Base-by-base conservation (phyloP, 2,329 filamentous ascomycete species). In the Claviceps humidiphila region DNA sequence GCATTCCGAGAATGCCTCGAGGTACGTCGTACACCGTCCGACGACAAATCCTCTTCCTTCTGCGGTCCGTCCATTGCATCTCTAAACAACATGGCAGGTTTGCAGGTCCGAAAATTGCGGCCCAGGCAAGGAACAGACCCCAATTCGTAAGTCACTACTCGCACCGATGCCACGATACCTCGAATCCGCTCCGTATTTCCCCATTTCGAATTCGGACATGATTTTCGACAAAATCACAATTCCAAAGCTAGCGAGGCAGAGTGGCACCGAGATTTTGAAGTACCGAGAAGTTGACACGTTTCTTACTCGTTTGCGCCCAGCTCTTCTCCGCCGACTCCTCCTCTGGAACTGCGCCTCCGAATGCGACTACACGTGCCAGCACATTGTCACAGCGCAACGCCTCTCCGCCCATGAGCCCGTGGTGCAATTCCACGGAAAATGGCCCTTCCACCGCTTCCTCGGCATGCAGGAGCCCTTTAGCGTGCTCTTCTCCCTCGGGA, bases 301-400 rank as follows among this genome's bases (percentile, higher is more conserved):
- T 8, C 53, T 46, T 34, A 4, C 30, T 34, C 9, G 30, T 11
- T 37, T 14, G 20, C 20, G 39, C 11, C 51, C 64, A 95, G 89
- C 93, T 57, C 66, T 95, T 60, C 81, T 87, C 69, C 89, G 85
- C 66, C 87, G 87, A 56, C 76, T 97, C 59, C 82, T 97, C 63
- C 73, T 96, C 67, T 98, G 93, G 93, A 82, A 82, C 66, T 98
- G 93, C 72, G 80, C 86, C 56, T 77, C 86, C 64, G 91, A 98
- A 78, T 98, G 93, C 81, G 90, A 98, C 74, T 95, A 98, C 74
- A 85, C 87, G 55, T 98, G 93, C 75, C 93, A 98, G 68, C 91
- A 95, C 75, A 85, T 95, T 66, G 77, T 94, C 55, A 97, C 93
- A 53, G 70, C 80, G 60, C 71, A 72, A 54, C 88, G 91, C 57